Evolutionary conservation across 2,329 filamentous ascomycete genomes (phyloP).

Genomic region (Beauveria australis): DNA sequence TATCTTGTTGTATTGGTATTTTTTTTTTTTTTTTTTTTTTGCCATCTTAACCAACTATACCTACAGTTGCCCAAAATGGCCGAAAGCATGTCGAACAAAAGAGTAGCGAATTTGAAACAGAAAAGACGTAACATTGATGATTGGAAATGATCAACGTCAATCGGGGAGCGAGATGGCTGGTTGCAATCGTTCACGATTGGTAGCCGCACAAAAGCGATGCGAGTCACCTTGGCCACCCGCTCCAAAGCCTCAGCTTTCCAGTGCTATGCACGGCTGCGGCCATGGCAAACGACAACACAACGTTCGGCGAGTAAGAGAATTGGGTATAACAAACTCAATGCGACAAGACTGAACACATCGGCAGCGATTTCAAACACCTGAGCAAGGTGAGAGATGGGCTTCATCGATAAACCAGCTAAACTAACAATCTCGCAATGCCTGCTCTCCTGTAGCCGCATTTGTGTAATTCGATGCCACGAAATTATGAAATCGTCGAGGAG

Average conservation of each 20-base stretch:
- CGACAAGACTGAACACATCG: not conserved
- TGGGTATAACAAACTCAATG: slow-evolving; percentile 7
- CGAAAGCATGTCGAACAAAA: not conserved
- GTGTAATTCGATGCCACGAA: not conserved
- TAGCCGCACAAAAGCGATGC: not conserved
- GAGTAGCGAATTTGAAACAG: no score
- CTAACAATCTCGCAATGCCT: not conserved
- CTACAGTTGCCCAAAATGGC: not conserved
- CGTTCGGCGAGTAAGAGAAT: not conserved
- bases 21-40: not conserved
- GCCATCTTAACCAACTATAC: not conserved
- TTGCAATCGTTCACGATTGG: not conserved
- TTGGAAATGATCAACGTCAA: not conserved
- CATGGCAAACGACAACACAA: not conserved
- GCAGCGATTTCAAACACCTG: not conserved
- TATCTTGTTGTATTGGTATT: no score
- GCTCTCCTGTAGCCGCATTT: not conserved
- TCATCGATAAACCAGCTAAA: not conserved
- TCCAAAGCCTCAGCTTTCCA: not conserved
- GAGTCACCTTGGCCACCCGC: not conserved
- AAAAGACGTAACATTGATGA: no score
- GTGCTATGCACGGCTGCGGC: not conserved
- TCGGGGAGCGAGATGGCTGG: not conserved
- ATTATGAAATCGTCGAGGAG: not conserved
- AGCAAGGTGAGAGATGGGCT: not conserved